Evolutionary conservation across 768 basidiomycete species (phyloP), one percentile per base, ranked within the genome.

Genomic region (Trametes cubensis): DNA sequence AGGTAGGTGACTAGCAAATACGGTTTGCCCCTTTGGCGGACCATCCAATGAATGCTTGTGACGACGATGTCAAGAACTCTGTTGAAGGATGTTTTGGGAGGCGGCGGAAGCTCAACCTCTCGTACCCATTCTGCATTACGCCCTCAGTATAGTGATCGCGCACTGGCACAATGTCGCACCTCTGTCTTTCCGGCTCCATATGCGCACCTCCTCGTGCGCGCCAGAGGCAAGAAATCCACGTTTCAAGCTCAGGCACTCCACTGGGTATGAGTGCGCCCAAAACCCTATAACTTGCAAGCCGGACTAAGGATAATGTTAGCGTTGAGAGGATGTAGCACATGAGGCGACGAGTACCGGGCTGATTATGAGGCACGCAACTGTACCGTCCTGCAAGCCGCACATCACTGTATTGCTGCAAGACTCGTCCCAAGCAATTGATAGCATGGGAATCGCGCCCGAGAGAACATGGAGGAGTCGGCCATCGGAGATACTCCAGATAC

Each of bases 341-440:
- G n/a, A n/a, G n/a, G n/a, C n/a, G n/a, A n/a, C n/a, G n/a, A n/a
- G n/a, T n/a, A n/a, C 50, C 51, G 25, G 25, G 7, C 3, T 1
- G 5, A 55, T 13, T 1, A 30, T 38, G 7, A 59, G 34, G n/a
- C 8, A 30, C 3, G 46, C 45, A 23, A 63, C 34, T 1, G 51
- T 59, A 0, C 62, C 62, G 21, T 63, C 62, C 44, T 58, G 15
- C 30, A 63, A n/a, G 8, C 62, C 62, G 18, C 62, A 63, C 2
- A 58, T 28, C 10, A 63, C 10, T 4, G 25, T n/a, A 15, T 49
- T 40, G n/a, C 58, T 45, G 1, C 23, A 3, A 14, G 28, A 39
- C 0, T 11, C 26, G 15, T 25, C n/a, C 57, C 52, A 64, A 0
- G 52, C 41, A 10, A 59, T 13, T 0, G 46, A 55, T 3, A 61